phyloP scores from a whole-genome alignment of 306 rosid species.

The Quercus engelmannii region DNA sequence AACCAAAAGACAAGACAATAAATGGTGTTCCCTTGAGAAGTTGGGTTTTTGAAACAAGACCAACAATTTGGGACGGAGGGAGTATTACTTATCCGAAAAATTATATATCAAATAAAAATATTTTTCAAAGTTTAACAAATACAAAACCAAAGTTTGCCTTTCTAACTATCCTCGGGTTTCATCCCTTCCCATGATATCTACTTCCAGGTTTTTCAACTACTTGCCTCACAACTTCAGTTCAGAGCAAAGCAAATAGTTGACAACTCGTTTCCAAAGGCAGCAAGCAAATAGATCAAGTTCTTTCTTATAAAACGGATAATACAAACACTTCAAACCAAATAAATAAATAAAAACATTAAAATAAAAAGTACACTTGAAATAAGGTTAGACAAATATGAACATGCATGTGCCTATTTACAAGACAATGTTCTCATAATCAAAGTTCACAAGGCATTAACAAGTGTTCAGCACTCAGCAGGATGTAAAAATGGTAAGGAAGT shows the following conservation, averaged over 20 bases:
- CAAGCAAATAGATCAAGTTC: not conserved
- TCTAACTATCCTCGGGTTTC: not conserved
- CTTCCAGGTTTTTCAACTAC: not conserved
- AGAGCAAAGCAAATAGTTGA: not conserved
- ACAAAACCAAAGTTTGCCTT: not conserved
- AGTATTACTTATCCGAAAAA: no score
- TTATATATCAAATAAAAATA: not conserved
- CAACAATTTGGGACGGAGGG: no score
- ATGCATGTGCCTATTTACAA: slow-evolving; percentile 1
- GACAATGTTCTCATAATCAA: not conserved
- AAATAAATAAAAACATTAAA: no score
- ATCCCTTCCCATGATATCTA: slow-evolving; percentile 3
- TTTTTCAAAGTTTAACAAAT: not conserved
- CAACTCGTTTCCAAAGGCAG: not conserved
- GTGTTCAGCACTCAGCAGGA: not conserved
- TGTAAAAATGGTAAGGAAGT: not conserved
- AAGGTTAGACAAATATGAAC: slow-evolving; percentile 6
- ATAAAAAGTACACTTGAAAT: not conserved
- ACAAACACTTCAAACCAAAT: not conserved
- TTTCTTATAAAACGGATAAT: slow-evolving; percentile 9
- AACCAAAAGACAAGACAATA: no score
- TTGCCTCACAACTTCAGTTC: not conserved
- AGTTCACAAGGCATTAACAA: not conserved
- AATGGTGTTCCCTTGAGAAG: no score
- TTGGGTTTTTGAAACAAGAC: no score